Percentiles rank a stretch among this genome's conserved stretches.
Evolutionary conservation across 2,329 filamentous ascomycete genomes (phyloP).

Genomic region (Colletotrichum sp.): DNA sequence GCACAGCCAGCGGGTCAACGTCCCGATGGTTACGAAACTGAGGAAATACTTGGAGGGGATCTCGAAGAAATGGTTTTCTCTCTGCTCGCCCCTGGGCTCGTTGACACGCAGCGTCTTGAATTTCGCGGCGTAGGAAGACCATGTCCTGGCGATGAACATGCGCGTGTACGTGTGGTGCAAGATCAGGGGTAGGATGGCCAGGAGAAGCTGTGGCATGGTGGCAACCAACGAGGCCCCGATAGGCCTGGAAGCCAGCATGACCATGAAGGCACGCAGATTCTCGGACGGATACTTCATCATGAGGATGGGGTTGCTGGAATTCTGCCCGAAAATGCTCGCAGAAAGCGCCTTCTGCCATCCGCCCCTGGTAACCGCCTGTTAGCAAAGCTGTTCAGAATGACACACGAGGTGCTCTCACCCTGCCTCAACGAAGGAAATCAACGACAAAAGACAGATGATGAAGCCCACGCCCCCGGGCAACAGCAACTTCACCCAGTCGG

Average conservation of each 20-base stretch:
- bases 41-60: not conserved
- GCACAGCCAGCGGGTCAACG: not conserved
- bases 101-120: not conserved
- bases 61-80: not conserved
- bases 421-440: not conserved
- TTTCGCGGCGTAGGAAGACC: not conserved
- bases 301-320: not conserved
- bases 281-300: not conserved
- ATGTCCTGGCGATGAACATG: not conserved
- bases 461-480: not conserved
- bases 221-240: not conserved
- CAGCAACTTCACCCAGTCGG: not conserved
- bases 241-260: not conserved
- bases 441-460: not conserved
- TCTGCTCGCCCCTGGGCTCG: not conserved
- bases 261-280: not conserved
- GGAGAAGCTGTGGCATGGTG: not conserved
- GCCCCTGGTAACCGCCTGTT: not conserved
- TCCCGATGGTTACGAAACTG: not conserved
- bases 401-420: not conserved
- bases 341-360: not conserved
- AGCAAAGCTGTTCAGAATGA: not conserved
- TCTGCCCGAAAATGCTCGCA: not conserved
- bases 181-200: not conserved
- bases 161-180: not conserved